Evolutionary conservation across 257 asterid species (phyloP), one percentile per base, ranked within the genome.

Genomic region (Solanum phureja): DNA sequence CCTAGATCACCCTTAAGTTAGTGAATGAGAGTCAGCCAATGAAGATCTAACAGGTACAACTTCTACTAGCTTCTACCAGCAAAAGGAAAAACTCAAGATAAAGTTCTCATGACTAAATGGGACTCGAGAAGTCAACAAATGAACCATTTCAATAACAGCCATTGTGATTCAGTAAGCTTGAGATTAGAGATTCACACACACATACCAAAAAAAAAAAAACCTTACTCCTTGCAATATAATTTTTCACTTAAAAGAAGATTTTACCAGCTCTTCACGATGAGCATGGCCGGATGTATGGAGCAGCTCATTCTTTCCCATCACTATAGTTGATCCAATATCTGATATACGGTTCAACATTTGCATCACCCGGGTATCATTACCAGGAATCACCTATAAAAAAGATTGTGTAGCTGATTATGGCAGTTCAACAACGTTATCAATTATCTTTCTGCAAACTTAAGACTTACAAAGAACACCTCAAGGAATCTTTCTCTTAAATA

Each of bases 241-340:
- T 35, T 69, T 35, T 74, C 77, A 64, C 44, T 87, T 44, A 68
- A 88, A 89, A 81, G 82, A 85, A 88, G 75, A 87, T 83, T 93
- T 90, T 92, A 97, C 99, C 97, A 97, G 91, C 93, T 97, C 99
- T 75, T 95, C 99, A 79, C 98, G 98, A 93, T 97, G 93, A 84
- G 94, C 99, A 93, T 97, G 99, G 82, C 99, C 99, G 87, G 99
- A 97, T 87, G 99, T 92, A 88, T 96, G 99, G 88, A 97, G 94
- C 90, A 89, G 93, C 90, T 95, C 98, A 88, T 93, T 96, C 94
- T 94, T 97, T 82, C 99, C 99, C 99, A 97, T 96, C 89, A 97
- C 96, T 90, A 97, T 92, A 14, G 93, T 90, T 58, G 99, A 91
- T 89, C 99, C 99, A 49, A 97, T 94, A 83, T 96, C 99, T 74